phyloP scores from a whole-genome alignment of 2,329 filamentous ascomycete genomes.

The Diplodia corticola region DNA sequence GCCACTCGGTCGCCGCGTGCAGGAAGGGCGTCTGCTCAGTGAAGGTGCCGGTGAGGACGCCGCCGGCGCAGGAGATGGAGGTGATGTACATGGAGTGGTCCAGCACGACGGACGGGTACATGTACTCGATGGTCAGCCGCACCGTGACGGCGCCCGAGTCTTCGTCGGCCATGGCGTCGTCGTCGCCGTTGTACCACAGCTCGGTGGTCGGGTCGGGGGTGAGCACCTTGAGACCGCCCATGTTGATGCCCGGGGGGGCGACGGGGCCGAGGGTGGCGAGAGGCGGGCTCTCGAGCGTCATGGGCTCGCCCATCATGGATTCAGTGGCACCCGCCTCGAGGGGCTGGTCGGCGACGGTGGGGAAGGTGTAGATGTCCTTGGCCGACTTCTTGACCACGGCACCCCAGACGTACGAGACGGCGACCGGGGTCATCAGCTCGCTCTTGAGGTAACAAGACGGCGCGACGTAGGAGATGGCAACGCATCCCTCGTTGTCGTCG shows the following conservation, averaged over 20 bases:
- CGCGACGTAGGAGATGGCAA: not conserved
- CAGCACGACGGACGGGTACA: slow-evolving; percentile 23
- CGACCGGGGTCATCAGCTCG: not conserved
- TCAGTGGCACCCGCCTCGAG: not conserved
- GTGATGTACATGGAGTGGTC: slow-evolving; percentile 25
- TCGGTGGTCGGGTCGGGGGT: not conserved
- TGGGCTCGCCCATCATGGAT: not conserved
- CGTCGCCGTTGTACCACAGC: slow-evolving; percentile 15
- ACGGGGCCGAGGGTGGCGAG: slow-evolving; percentile 12
- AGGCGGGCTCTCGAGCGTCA: not conserved
- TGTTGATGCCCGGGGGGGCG: slow-evolving; percentile 7
- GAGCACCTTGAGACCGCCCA: slow-evolving; percentile 3
- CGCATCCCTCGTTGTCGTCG: not conserved
- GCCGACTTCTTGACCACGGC: slow-evolving; percentile 13
- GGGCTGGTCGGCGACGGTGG: not conserved
- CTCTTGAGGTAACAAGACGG: slow-evolving; percentile 10
- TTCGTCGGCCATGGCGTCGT: not conserved
- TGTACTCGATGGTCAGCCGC: slow-evolving; percentile 20
- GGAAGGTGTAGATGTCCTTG: not conserved
- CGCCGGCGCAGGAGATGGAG: slow-evolving; percentile 12
- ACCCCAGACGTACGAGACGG: slow-evolving; percentile 5
- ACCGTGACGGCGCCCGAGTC: slow-evolving; percentile 3
- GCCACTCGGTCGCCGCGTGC: slow-evolving; percentile 19
- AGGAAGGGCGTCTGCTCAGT: slow-evolving; percentile 17
- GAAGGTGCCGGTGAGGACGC: slow-evolving; percentile 9